Conservation (phyloP, 2,329 filamentous ascomycete genomes). For the Fusarium musae region DNA sequence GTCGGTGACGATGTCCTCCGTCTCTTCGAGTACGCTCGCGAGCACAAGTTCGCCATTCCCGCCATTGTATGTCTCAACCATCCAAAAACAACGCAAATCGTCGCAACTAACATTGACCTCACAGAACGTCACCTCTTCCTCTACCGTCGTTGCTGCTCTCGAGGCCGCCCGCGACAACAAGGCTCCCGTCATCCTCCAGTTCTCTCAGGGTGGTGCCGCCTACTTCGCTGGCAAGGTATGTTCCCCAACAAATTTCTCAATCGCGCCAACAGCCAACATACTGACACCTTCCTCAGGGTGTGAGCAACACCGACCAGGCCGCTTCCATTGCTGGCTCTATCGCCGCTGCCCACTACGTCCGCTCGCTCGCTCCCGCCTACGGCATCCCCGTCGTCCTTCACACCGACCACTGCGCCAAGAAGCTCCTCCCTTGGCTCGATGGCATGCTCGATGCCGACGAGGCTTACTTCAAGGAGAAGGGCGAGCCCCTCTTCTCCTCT, state of each 20-base stretch:
- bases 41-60: slow-evolving; percentile 89
- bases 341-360: slow-evolving; percentile 93
- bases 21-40: slow-evolving; percentile 90
- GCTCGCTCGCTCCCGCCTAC: slow-evolving; percentile 86
- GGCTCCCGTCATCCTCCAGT: slow-evolving; percentile 91
- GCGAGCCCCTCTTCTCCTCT: slow-evolving; percentile 91
- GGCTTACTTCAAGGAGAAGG: slow-evolving; percentile 91
- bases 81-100: neutral
- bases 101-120: neutral
- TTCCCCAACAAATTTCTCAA: neutral
- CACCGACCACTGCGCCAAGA: slow-evolving; percentile 99
- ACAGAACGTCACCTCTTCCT: slow-evolving; percentile 90
- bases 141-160: slow-evolving; percentile 79
- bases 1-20: slow-evolving; percentile 64
- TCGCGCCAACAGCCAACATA: slow-evolving; percentile 35
- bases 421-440: slow-evolving; percentile 97
- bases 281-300: slow-evolving; percentile 62
- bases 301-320: slow-evolving; percentile 82
- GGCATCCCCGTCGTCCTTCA: slow-evolving; percentile 92
- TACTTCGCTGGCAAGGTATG: slow-evolving; percentile 88
- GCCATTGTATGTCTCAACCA: slow-evolving; percentile 65
- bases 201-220: slow-evolving; percentile 91
- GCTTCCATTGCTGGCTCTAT: slow-evolving; percentile 90
- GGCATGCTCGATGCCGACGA: slow-evolving; percentile 96
- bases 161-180: slow-evolving; percentile 95